A percentile compares a stretch with the other conserved stretches of the same genome.
Conservation (phyloP, 495 filamentous ascomycete genomes). For the Lepidopterella palustris region DNA sequence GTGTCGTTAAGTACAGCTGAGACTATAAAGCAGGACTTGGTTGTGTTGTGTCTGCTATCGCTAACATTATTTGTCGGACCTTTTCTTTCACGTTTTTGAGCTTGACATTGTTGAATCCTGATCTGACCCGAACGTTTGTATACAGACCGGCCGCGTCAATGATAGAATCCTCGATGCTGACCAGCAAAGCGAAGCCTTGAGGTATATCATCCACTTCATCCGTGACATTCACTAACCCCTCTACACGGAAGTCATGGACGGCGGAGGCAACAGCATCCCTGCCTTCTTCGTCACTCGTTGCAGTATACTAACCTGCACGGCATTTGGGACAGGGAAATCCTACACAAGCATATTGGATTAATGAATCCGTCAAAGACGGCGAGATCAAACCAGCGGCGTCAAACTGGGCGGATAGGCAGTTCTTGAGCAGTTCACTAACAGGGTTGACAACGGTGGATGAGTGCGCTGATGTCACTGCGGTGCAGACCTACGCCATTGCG, state of each 20-base stretch:
- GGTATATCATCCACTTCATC: constrained; percentile 49
- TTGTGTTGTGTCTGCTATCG: constrained; percentile 56
- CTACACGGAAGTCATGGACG: constrained; percentile 7
- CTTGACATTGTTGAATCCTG: background rate
- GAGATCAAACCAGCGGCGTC: background rate
- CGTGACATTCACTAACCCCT: constrained; percentile 23
- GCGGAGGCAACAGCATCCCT: constrained; percentile 15
- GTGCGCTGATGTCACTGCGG: background rate
- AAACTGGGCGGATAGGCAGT: constrained; percentile 3
- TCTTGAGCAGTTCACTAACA: background rate
- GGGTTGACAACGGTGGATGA: background rate
- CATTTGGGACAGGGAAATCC: constrained; percentile 12
- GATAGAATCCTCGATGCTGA: constrained; percentile 23
- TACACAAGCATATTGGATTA: background rate
- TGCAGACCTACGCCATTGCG: background rate
- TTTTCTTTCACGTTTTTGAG: too few relatives aligned
- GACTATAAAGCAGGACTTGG: constrained; percentile 51
- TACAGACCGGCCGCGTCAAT: constrained; percentile 36
- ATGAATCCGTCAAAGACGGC: background rate
- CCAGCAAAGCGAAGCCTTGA: constrained; percentile 37
- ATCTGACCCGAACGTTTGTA: background rate
- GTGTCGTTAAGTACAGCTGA: constrained; percentile 49
- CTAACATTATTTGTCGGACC: constrained; percentile 47
- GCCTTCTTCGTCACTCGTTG: constrained; percentile 3
- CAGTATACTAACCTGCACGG: constrained; percentile 5